A percentile compares a stretch with the other conserved stretches of the same genome.
Conservation (phyloP, 1,284 basidiomycete genomes). For the Porodaedalea pini region DNA sequence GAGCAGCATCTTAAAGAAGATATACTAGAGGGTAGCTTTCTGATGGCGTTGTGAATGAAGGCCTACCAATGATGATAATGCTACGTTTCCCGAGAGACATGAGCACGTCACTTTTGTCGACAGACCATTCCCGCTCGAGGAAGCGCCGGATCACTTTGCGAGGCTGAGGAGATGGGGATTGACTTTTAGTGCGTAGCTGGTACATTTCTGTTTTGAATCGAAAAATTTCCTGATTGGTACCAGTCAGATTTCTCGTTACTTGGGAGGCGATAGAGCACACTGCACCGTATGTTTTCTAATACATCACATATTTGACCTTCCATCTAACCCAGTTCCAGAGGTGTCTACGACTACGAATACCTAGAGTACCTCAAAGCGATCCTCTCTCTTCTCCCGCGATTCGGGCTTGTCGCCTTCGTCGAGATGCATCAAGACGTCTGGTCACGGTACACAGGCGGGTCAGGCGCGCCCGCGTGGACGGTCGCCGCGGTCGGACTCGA, state of each 20-base stretch:
- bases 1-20: conserved; percentile 30
- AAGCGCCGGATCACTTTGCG: conserved; percentile 80
- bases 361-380: conserved; percentile 75
- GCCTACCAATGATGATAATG: conserved; percentile 59
- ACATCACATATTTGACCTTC: neutral
- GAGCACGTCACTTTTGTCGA: conserved; percentile 73
- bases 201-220: neutral
- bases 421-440: conserved; percentile 90
- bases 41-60: too few species aligned
- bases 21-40: conserved; percentile 5
- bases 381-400: conserved; percentile 73
- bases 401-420: conserved; percentile 81
- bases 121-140: conserved; percentile 78
- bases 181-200: conserved; percentile 63
- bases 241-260: conserved; percentile 86
- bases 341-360: conserved; percentile 81
- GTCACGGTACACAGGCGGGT: conserved; percentile 92
- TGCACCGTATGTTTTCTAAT: conserved; percentile 65
- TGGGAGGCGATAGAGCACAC: conserved; percentile 96
- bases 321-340: conserved; percentile 40
- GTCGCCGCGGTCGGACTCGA: conserved; percentile 79
- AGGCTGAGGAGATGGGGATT: conserved; percentile 82
- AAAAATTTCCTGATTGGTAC: neutral
- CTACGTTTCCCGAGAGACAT: conserved; percentile 59
- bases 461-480: conserved; percentile 92